Evolutionary conservation across 1,284 basidiomycete species (phyloP), one percentile per base, ranked within the genome.

Genomic region (Gomphus bonarii): DNA sequence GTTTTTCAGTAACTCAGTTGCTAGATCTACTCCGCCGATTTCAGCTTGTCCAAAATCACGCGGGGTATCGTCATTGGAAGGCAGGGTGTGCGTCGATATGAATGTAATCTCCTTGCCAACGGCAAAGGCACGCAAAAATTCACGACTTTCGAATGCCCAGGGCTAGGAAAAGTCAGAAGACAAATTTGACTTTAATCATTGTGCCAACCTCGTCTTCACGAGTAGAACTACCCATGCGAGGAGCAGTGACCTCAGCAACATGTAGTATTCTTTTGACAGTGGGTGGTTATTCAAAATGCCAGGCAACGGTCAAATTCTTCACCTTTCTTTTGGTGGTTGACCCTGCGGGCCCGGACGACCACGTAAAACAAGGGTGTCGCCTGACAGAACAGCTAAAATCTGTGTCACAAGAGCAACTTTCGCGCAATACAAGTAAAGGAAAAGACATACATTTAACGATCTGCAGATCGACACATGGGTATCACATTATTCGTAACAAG

Each of bases 61-160:
- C 55, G 81, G 76, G 50, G 80, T 70, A 62, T 86, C 83, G 65
- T 69, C 67, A 62, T 81, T 82, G 44, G 82, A 67, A 16, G 85
- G 77, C 40, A 93, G 74, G 40, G 84, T 84, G 70, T 91, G 88
- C 28, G 80, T 80, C 10, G 88, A 82, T 12, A 79, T 77, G 70
- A 93, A 94, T 1, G 81, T 76, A 65, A 94, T 80, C 70, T 95
- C 85, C 67, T 95, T 95, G 62, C 94, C 95, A 54, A 98, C 91
- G 18, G 85, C 77, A 54, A 93, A 73, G 40, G 82, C 74, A 51
- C 95, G 86, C 40, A 98, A 77, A 71, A 86, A 97, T 73, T 98
- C 95, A 65, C 95, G 86, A 44, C 93, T 85, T 67, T 95, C 89
- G 67, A 89, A 97, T 4, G 94, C 91, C 80, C 88, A 93, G 9